These are phyloP conservation scores for Wickerhamiella sergipiensis DNA, from an alignment of 805 yeast genomes.

Conservation along the genomic window DNA sequence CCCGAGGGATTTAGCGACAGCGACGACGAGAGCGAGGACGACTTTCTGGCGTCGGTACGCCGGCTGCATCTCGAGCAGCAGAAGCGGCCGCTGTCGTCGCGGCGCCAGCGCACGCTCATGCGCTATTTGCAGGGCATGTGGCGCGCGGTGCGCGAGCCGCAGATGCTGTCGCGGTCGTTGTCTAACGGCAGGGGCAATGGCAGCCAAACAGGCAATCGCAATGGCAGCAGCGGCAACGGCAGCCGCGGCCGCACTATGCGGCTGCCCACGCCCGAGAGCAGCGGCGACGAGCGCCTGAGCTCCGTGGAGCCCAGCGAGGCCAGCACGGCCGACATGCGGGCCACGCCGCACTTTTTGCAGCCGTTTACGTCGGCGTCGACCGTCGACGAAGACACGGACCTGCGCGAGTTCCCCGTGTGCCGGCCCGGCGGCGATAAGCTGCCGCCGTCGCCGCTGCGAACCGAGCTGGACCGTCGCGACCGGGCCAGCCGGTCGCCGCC, in stretches of 20 bases:
- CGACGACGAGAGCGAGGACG: conserved; percentile 1
- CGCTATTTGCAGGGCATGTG: background rate
- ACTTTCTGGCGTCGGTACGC: conserved; percentile 3
- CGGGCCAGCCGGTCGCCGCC: conserved; percentile 5
- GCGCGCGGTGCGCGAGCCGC: background rate
- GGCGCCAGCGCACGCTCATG: background rate
- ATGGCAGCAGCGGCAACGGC: background rate
- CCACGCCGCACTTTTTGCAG: background rate
- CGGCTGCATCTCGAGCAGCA: background rate
- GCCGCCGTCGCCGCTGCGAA: background rate
- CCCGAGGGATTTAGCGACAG: background rate
- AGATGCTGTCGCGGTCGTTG: too few species aligned
- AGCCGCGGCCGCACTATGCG: background rate
- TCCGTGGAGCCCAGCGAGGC: background rate
- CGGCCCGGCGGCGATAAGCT: background rate
- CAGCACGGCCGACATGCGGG: background rate
- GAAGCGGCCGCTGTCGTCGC: background rate
- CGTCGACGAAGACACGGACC: background rate
- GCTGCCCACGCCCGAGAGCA: background rate
- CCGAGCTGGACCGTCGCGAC: background rate
- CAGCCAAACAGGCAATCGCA: too few species aligned
- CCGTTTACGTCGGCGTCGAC: background rate
- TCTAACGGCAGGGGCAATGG: background rate
- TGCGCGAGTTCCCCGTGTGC: background rate
- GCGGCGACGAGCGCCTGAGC: background rate